Evolutionary conservation across 768 basidiomycete genomes (phyloP), one percentile per base, ranked within the genome.

Genomic region (Guyanaporus albipodus): DNA sequence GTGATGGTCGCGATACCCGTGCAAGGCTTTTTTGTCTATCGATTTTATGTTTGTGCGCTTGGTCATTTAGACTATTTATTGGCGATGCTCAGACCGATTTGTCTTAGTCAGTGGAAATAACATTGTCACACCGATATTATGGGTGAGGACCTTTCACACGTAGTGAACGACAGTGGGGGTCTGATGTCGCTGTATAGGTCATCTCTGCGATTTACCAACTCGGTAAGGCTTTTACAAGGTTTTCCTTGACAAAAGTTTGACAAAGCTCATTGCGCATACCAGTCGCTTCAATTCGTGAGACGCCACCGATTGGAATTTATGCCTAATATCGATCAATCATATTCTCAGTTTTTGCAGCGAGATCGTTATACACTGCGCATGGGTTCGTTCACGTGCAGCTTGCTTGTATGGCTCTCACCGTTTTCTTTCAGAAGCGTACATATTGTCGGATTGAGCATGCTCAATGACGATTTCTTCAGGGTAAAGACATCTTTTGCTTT

Each of bases 41-140:
- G 55, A 22, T 34, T 58, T 5, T 53, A 45, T 11, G 11, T 42
- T 2, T 32, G 47, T 52, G 24, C 8, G 51, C 35, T 6, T 10
- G 8, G 18, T 7, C 18, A 10, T 14, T 38, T 6, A 4, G 4
- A 12, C 12, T 34, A 11, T 6, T 21, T 21, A 9, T 21, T 10
- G n/a, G 8, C 18, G n/a, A 31, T 9, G 9, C 23, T 50, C 26
- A 53, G 2, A 2, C 5, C 2, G 9, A 3, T 18, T 26, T 24
- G n/a, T n/a, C n/a, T n/a, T n/a, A 54, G 56, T 57, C 3, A 33
- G 41, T 14, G 36, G 40, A 3, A 52, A 23, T 28, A 45, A 44
- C 11, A 23, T 56, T 2, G 3, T 45, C 2, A 18, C 9, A 0
- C 55, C 55, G 6, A 2, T 52, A 6, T 2, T 56, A 35, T 50